These are phyloP conservation scores for Rhizopus stolonifer DNA, from an alignment of 371 early-diverging fungal genomes.

Conservation along the genomic window DNA sequence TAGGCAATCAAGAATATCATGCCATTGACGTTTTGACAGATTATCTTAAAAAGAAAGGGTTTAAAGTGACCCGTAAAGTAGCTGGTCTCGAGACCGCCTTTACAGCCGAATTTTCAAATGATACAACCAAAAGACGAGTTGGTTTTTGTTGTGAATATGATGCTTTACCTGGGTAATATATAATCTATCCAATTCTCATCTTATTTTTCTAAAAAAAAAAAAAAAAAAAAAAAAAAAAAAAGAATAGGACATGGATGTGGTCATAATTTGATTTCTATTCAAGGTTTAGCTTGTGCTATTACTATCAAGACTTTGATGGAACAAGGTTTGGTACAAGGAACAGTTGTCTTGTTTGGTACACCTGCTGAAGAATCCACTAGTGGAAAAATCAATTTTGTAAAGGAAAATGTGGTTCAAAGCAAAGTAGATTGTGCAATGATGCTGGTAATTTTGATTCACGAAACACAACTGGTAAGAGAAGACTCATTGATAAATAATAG, in stretches of 20 bases:
- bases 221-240: too few species aligned
- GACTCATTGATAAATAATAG: conserved; percentile 1
- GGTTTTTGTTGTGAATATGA: conserved; percentile 66
- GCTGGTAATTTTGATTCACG: conserved; percentile 43
- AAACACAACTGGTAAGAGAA: not conserved
- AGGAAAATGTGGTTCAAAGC: conserved; percentile 57
- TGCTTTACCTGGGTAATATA: conserved; percentile 51
- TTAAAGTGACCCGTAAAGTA: conserved; percentile 48
- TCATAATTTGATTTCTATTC: conserved; percentile 66
- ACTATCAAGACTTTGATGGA: conserved; percentile 55
- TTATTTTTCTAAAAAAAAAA: too few species aligned
- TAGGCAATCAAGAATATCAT: conserved; percentile 51
- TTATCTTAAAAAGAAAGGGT: conserved; percentile 53
- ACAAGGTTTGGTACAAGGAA: conserved; percentile 47
- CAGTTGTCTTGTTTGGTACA: conserved; percentile 70
- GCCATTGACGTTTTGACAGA: conserved; percentile 51
- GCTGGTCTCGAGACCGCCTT: conserved; percentile 61
- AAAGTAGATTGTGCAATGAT: conserved; percentile 68
- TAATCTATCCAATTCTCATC: too few species aligned
- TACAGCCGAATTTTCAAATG: conserved; percentile 51
- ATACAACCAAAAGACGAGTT: conserved; percentile 31
- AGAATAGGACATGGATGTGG: conserved; percentile 63
- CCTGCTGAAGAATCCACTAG: conserved; percentile 74
- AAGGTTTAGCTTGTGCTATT: conserved; percentile 61
- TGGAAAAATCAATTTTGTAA: conserved; percentile 69